These are phyloP conservation scores for Citrullus amarus DNA, from an alignment of 306 rosid species.

Conservation along the genomic window DNA sequence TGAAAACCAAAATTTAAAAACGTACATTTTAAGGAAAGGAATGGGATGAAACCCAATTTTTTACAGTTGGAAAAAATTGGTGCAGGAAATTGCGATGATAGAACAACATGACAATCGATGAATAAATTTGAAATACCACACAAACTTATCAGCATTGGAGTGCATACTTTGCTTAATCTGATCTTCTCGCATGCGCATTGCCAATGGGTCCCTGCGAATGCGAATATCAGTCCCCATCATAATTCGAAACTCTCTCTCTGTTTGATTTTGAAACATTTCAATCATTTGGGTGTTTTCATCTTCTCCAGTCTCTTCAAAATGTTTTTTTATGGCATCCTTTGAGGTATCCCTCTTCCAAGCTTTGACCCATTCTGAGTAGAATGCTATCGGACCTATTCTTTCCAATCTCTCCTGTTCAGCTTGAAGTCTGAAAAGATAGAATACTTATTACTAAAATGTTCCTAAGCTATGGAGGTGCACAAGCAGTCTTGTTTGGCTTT, in stretches of 20 bases:
- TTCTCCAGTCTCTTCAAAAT: slow-evolving; percentile 93
- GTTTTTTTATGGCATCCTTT: slow-evolving; percentile 68
- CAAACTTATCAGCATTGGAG: slow-evolving; percentile 25
- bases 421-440: slow-evolving; percentile 50
- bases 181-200: slow-evolving; percentile 91
- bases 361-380: slow-evolving; percentile 93
- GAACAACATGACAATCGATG: slow-evolving; percentile 7
- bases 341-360: slow-evolving; percentile 86
- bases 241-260: slow-evolving; percentile 80
- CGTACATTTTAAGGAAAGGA: neutral
- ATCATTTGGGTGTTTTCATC: slow-evolving; percentile 67
- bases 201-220: slow-evolving; percentile 78
- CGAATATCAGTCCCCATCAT: slow-evolving; percentile 99
- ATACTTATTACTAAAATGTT: neutral
- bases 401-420: slow-evolving; percentile 68
- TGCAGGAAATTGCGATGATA: neutral
- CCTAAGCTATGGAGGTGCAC: neutral
- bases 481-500: neutral
- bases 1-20: neutral
- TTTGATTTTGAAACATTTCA: slow-evolving; percentile 78
- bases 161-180: slow-evolving; percentile 88
- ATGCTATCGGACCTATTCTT: slow-evolving; percentile 55
- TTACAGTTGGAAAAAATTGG: neutral
- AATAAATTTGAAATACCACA: slow-evolving; percentile 11
- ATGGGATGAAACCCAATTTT: neutral